Evolutionary conservation across 495 filamentous ascomycete species (phyloP).

Genomic region (Podospora fimiseda): DNA sequence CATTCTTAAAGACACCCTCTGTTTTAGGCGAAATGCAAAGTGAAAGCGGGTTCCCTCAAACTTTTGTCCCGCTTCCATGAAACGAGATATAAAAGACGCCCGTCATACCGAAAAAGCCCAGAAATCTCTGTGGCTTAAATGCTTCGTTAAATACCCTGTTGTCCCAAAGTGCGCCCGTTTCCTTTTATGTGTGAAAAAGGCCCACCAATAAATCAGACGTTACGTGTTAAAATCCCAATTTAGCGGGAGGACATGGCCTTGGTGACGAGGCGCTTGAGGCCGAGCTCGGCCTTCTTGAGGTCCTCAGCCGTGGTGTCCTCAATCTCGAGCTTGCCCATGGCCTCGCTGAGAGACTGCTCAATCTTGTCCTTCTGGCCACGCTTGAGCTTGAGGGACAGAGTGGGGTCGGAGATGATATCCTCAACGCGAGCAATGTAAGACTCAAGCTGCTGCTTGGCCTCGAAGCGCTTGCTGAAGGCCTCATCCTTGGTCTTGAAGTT

Average conservation of each 20-base stretch:
- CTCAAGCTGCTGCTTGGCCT: constrained; percentile 97
- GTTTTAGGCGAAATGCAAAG: constrained; percentile 27
- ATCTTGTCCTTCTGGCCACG: constrained; percentile 99
- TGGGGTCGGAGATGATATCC: constrained; percentile 95
- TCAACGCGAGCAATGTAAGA: constrained; percentile 98
- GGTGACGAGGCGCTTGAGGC: constrained; percentile 93
- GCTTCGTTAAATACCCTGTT: constrained; percentile 25
- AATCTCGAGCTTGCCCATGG: constrained; percentile 45
- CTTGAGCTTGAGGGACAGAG: constrained; percentile 95
- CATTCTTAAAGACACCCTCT: constrained; percentile 31
- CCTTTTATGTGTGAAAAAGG: constrained; percentile 23
- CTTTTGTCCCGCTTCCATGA: constrained; percentile 21
- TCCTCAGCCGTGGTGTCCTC: constrained; percentile 79
- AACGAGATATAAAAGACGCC: constrained; percentile 31
- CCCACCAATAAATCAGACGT: constrained; percentile 21
- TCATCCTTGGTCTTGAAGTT: constrained; percentile 99
- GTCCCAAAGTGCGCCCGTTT: constrained; percentile 23
- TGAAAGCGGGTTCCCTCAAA: constrained; percentile 17
- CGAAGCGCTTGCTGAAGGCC: constrained; percentile 98
- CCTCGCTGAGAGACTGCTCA: constrained; percentile 66
- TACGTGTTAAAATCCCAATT: constrained; percentile 28
- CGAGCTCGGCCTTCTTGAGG: constrained; percentile 99
- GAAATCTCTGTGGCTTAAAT: constrained; percentile 14
- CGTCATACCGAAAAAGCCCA: constrained; percentile 14
- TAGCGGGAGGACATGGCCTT: constrained; percentile 92